Evolutionary conservation across 176 grass and related monocot genomes (phyloP), one percentile per base, ranked within the genome.

Genomic region (Musa troglodytarum): DNA sequence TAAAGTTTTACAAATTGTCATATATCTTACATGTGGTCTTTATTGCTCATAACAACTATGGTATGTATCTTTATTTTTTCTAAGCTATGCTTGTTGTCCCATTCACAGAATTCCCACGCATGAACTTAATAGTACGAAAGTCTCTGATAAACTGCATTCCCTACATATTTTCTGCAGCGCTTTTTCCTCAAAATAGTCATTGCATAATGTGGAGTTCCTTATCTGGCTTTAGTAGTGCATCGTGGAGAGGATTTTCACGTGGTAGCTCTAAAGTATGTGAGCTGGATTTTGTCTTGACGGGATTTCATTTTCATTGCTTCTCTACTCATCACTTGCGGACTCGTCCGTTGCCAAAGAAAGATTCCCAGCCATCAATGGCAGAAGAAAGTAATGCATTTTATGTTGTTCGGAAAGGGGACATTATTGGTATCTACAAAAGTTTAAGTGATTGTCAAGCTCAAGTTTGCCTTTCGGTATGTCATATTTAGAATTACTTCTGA

Each of bases 381-480:
- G 74, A 54, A 53, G 84, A 81, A 49, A 62, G 78, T 2, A 79
- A 85, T 53, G 86, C 84, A 34, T 92, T 87, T 79, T 96, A 89
- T 83, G 87, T 92, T 16, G 78, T 96, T 59, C 84, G 86, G 58
- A 96, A 96, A 80, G 92, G 92, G 20, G 79, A 87, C 57, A 62
- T 83, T 51, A 79, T 89, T 63, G 82, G 80, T 81, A 83, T 92
- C 66, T 92, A 96, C 80, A 85, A 84, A 63, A 86, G 52, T 74
- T 85, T 96, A 50, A 78, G 78, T 65, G 89, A 96, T 54, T 96
- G 84, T 71, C 86, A 96, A 76, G 89, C 84, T 82, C 92, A 96
- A 96, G 86, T 89, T 74, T 83, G 92, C 77, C 81, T 79, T 43
- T 92, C 86, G 77, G 86, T 96, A 87, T 76, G 24, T 53, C 20